phyloP scores from a whole-genome alignment of 2,329 filamentous ascomycete genomes.

The Diaporthe capsici region DNA sequence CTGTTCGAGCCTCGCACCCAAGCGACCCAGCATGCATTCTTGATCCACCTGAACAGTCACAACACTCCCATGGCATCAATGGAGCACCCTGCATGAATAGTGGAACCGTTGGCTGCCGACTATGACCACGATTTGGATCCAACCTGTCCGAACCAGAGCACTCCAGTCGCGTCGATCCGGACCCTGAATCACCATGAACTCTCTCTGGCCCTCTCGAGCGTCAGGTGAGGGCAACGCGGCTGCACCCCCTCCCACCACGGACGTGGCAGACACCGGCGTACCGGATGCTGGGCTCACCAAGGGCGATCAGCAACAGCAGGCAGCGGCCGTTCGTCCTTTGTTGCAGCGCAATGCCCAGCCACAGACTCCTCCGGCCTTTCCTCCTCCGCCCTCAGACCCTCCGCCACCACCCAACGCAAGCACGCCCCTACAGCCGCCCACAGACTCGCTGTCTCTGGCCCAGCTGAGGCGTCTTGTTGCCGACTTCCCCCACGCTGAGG shows the following conservation, averaged over 20 bases:
- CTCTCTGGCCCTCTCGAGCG: conserved; percentile 42
- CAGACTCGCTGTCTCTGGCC: conserved; percentile 80
- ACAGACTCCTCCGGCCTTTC: conserved; percentile 43
- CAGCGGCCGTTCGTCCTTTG: conserved; percentile 45
- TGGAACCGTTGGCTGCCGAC: conserved; percentile 8
- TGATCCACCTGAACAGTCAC: conserved; percentile 13
- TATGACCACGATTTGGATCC: conserved; percentile 33
- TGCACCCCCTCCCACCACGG: conserved; percentile 28
- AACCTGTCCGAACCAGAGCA: conserved; percentile 30
- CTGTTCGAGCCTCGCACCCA: conserved; percentile 5
- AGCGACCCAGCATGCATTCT: conserved; percentile 20
- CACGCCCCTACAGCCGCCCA: conserved; percentile 54
- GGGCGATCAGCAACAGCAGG: conserved; percentile 27
- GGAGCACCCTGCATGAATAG: conserved; percentile 16
- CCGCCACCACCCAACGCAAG: conserved; percentile 46
- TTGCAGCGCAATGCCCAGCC: conserved; percentile 49
- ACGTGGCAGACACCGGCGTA: conserved; percentile 33
- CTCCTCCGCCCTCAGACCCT: conserved; percentile 44
- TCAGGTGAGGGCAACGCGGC: conserved; percentile 36
- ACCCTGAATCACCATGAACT: conserved; percentile 42
- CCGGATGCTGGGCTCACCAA: conserved; percentile 32
- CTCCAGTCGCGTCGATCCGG: conserved; percentile 25
- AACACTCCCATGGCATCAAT: not conserved
- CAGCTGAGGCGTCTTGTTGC: conserved; percentile 81
- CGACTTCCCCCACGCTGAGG: conserved; percentile 79